Base-by-base conservation (phyloP, 352 stramenopile species). In the Globisporangium middletonii region DNA sequence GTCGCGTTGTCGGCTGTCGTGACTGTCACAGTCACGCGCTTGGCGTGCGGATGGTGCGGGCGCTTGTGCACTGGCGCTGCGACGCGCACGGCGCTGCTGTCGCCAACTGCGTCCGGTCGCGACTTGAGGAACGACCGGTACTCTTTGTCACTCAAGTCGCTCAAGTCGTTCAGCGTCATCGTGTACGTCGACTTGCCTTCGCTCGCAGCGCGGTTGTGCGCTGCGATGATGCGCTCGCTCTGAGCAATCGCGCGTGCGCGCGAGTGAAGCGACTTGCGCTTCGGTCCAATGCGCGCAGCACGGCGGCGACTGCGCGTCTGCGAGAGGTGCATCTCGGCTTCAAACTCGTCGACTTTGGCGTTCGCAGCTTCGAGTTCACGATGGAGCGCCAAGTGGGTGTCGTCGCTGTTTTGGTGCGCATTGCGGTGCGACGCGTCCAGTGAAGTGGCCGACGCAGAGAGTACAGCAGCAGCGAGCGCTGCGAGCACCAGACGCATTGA, bases 81-180 rank as follows among this genome's bases (percentile, higher is more conserved):
- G 30, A 35, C 30, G 30, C 7, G 33, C 9, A 11, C 33, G 0
- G 33, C 50, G 4, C 46, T 37, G 47, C 11, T 15, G 23, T 13
- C 33, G 43, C 35, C 64, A 16, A 47, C 47, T 16, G 44, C 53
- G 46, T 88, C 70, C 13, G 72, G 72, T 48, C 71, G 64, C 2
- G 79, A 82, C 13, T 54, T 67, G 15, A 92, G 58, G 57, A 89
- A 89, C 1, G 63, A 63, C 38, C 64, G 59, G 66, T 90, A 92
- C 60, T 92, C 76, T 33, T 77, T 69, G 33, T 79, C 68, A 26
- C 68, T 89, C 45, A 89, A 62, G 63, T 89, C 83, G 56, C 76
- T 88, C 27, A 89, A 67, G 41, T 73, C 68, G 49, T 90, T 92
- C 50, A 77, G 86, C 33, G 67, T 62, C 64, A 89, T 62, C 19